These are phyloP conservation scores for Castanea mollissima DNA, from an alignment of 306 rosid genomes.

Conservation along the genomic window DNA sequence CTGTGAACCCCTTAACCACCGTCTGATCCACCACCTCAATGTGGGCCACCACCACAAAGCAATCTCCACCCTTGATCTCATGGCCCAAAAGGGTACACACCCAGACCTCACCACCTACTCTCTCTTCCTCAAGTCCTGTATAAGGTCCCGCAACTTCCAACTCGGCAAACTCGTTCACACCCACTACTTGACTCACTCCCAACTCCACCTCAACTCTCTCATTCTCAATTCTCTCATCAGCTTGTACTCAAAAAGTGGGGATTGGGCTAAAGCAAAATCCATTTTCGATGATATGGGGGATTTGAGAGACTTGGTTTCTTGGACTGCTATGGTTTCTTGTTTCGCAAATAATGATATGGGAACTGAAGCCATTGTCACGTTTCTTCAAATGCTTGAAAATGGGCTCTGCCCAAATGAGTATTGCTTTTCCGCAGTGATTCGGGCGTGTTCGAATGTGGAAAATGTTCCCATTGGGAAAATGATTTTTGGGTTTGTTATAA, in stretches of 20 bases:
- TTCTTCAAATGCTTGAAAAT: conserved; percentile 9
- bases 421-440: no score
- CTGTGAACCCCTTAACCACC: not conserved
- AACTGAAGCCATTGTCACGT: conserved; percentile 31
- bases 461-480: no score
- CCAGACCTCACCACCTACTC: conserved; percentile 33
- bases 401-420: no score
- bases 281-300: conserved; percentile 36
- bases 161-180: conserved; percentile 53
- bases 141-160: conserved; percentile 34
- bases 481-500: conserved; percentile 27
- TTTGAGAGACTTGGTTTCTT: conserved; percentile 46
- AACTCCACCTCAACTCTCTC: conserved; percentile 38
- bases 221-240: conserved; percentile 53
- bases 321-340: conserved; percentile 54
- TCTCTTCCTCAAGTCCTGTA: conserved; percentile 56
- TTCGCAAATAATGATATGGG: conserved; percentile 43
- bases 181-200: conserved; percentile 29
- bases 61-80: conserved; percentile 38
- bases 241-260: conserved; percentile 57
- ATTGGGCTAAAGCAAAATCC: conserved; percentile 24
- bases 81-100: not conserved
- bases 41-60: conserved; percentile 40
- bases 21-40: conserved; percentile 10
- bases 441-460: no score